phyloP scores from a whole-genome alignment of 2,329 filamentous ascomycete species.

The Ceratocystiopsis sp. region DNA sequence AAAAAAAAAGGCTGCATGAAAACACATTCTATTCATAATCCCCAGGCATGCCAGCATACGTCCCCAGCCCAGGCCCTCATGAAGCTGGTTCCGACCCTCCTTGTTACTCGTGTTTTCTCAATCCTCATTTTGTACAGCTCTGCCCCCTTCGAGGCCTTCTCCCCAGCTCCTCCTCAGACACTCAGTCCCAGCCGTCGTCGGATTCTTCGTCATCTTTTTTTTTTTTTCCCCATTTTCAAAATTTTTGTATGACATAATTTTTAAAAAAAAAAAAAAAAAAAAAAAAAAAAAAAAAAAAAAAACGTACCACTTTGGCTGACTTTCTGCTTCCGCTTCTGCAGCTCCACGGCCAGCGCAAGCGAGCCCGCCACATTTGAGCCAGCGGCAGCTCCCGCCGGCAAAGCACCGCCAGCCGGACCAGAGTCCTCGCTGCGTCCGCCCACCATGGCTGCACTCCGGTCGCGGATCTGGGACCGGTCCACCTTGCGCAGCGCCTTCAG shows the following conservation, averaged over 20 bases:
- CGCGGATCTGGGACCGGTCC: slow-evolving; percentile 49
- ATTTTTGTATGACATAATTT: too few species aligned
- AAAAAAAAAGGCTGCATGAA: too few species aligned
- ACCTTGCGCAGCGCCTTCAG: slow-evolving; percentile 60
- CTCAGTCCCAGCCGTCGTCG: slow-evolving; percentile 9
- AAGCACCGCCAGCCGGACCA: slow-evolving; percentile 31
- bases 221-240: not conserved
- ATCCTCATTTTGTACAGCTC: too few species aligned
- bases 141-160: too few species aligned
- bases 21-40: too few species aligned
- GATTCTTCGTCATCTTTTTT: slow-evolving; percentile 7
- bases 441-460: slow-evolving; percentile 50
- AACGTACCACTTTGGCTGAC: slow-evolving; percentile 82
- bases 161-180: too few species aligned
- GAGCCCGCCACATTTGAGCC: slow-evolving; percentile 54
- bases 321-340: slow-evolving; percentile 78
- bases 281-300: slow-evolving; percentile 2
- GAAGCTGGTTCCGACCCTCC: too few species aligned
- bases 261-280: not conserved
- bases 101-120: too few species aligned
- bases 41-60: too few species aligned
- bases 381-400: slow-evolving; percentile 31
- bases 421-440: slow-evolving; percentile 27
- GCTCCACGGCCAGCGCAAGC: slow-evolving; percentile 60
- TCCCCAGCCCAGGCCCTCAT: too few species aligned